Evolutionary conservation across 1,139 yeast species (phyloP).

Genomic region (Kurtzmaniella quercitrusa): DNA sequence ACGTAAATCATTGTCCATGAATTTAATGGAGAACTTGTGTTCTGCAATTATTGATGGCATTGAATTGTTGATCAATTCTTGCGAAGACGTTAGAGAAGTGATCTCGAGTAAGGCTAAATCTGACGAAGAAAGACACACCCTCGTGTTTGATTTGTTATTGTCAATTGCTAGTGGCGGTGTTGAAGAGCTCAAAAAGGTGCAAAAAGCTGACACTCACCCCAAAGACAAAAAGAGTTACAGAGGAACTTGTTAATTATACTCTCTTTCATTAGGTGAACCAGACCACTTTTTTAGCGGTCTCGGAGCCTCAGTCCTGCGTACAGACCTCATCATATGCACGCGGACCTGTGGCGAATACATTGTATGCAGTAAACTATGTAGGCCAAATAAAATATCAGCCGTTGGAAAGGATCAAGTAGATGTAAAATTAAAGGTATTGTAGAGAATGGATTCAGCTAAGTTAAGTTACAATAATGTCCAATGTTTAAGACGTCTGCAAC

Average conservation of each 20-base stretch:
- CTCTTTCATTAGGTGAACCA: neutral
- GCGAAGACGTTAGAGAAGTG: constrained; percentile 23
- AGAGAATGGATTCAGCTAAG: too few relatives aligned
- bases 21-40: constrained; percentile 69
- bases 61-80: constrained; percentile 47
- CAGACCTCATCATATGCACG: neutral
- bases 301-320: neutral
- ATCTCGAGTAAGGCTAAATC: constrained; percentile 15
- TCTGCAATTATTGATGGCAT: constrained; percentile 56
- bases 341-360: neutral
- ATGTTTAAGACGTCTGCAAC: too few relatives aligned
- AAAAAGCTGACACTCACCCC: constrained; percentile 18
- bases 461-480: too few relatives aligned
- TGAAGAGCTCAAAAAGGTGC: constrained; percentile 23
- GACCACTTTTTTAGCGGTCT: neutral
- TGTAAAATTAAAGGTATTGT: too few relatives aligned
- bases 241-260: constrained; percentile 43
- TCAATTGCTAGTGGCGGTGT: constrained; percentile 39
- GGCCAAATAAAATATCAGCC: neutral
- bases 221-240: constrained; percentile 42
- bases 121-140: constrained; percentile 17
- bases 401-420: too few relatives aligned
- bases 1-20: constrained; percentile 65
- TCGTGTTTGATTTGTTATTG: constrained; percentile 31
- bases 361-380: neutral